Evolutionary conservation across 2,329 filamentous ascomycete species (phyloP), one percentile per base, ranked within the genome.

Genomic region (Daldinia sp.): DNA sequence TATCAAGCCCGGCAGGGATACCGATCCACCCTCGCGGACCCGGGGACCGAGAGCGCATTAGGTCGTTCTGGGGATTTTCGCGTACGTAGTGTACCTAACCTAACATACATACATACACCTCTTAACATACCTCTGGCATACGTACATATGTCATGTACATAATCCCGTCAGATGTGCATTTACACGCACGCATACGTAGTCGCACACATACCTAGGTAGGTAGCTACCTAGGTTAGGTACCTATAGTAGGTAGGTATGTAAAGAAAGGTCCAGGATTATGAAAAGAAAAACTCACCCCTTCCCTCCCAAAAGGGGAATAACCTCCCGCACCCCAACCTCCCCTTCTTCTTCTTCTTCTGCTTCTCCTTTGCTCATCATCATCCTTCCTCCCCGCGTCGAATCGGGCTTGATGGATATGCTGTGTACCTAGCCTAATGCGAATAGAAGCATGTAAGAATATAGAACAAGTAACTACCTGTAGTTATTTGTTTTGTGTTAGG

Each of bases 1-100:
- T 39, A 46, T 39, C 30, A 44, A 42, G n/a, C 10, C 13, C 48
- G 28, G 35, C 68, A 70, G 56, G 68, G 68, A 67, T 70, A 7
- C 28, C 23, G 61, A 62, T 70, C 68, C 68, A 33, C 55, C 60
- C 42, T 53, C 60, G 60, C 64, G 68, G 64, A 65, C 60, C 60
- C 68, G 64, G 68, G 61, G 56, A 28, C n/a, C 28, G 63, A 51
- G 46, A 33, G 46, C 46, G 46, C 26, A n/a, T 33, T 9, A 9
- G 30, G 5, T n/a, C n/a, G n/a, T n/a, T n/a, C n/a, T n/a, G n/a
- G n/a, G n/a, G n/a, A n/a, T n/a, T n/a, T n/a, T n/a, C n/a, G n/a
- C n/a, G n/a, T n/a, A n/a, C n/a, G n/a, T n/a, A n/a, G n/a, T 33
- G 30, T 33, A 33, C 30, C 30, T 33, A 33, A 33, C 30, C 30